Conservation (phyloP, 2,329 filamentous ascomycete genomes). For the Cercospora sesami region DNA sequence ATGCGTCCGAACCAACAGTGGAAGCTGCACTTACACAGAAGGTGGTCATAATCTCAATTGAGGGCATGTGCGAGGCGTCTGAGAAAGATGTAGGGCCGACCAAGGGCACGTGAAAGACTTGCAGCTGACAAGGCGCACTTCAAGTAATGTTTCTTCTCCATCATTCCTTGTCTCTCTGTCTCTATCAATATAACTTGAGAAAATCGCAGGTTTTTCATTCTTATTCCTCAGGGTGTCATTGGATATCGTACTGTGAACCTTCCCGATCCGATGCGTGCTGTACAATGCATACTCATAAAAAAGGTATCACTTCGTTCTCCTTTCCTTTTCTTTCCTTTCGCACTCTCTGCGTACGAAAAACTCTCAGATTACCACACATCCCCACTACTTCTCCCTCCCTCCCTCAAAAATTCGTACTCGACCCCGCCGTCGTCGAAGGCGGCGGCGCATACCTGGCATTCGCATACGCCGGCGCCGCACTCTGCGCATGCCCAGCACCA, state of each 20-base stretch:
- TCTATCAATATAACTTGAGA: not conserved
- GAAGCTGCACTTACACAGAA: no score
- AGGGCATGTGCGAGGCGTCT: no score
- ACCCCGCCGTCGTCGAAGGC: constrained; percentile 3
- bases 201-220: not conserved
- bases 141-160: no score
- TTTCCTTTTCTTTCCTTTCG: not conserved
- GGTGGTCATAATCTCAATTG: no score
- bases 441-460: constrained; percentile 15
- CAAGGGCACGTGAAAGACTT: no score
- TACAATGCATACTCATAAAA: not conserved
- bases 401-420: constrained; percentile 26
- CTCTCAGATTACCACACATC: not conserved
- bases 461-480: constrained; percentile 11
- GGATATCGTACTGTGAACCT: not conserved
- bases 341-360: no score
- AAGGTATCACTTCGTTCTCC: no score
- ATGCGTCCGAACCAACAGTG: no score
- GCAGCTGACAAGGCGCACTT: no score
- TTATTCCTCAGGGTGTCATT: not conserved
- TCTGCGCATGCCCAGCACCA: not conserved
- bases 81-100: no score
- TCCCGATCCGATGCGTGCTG: no score
- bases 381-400: not conserved
- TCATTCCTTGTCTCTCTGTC: not conserved